phyloP scores from a whole-genome alignment of 2,329 filamentous ascomycete species.

The Simplicillium sp. region DNA sequence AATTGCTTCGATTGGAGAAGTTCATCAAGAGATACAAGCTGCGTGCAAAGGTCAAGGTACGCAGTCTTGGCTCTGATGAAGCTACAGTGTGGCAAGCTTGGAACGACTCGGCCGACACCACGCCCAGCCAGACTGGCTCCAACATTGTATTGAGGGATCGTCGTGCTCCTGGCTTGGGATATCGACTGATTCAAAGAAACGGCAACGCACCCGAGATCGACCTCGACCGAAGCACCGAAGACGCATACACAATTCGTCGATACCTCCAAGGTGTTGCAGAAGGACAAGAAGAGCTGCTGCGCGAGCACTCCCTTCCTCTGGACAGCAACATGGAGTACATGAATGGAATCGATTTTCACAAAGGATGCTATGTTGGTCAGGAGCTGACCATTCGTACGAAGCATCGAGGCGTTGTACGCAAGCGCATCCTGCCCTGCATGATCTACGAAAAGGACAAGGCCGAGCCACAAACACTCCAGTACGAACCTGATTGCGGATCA shows the following conservation, averaged over 20 bases:
- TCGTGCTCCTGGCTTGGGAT: slow-evolving; percentile 46
- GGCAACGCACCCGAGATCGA: slow-evolving; percentile 25
- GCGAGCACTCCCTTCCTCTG: slow-evolving; percentile 66
- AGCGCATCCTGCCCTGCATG: slow-evolving; percentile 74
- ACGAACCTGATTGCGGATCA: slow-evolving; percentile 24
- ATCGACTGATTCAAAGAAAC: slow-evolving; percentile 30
- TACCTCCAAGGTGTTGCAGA: slow-evolving; percentile 78
- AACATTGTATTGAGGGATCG: slow-evolving; percentile 36
- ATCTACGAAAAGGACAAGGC: slow-evolving; percentile 48
- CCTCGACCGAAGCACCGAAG: slow-evolving; percentile 37
- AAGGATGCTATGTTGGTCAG: slow-evolving; percentile 95
- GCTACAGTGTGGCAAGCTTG: slow-evolving; percentile 65
- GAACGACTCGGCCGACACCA: slow-evolving; percentile 36
- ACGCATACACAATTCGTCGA: slow-evolving; percentile 64
- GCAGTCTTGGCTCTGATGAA: slow-evolving; percentile 56
- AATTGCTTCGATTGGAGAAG: slow-evolving; percentile 52
- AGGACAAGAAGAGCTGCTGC: slow-evolving; percentile 68
- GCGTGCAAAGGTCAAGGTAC: slow-evolving; percentile 65
- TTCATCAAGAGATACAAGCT: slow-evolving; percentile 83
- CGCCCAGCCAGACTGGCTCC: slow-evolving; percentile 2
- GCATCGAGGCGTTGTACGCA: slow-evolving; percentile 87
- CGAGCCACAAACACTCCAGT: slow-evolving; percentile 32
- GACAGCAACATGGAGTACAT: slow-evolving; percentile 85
- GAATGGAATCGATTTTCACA: slow-evolving; percentile 81
- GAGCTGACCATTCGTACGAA: slow-evolving; percentile 93